Evolutionary conservation across 768 basidiomycete species (phyloP).

Genomic region (Boletus edulis): DNA sequence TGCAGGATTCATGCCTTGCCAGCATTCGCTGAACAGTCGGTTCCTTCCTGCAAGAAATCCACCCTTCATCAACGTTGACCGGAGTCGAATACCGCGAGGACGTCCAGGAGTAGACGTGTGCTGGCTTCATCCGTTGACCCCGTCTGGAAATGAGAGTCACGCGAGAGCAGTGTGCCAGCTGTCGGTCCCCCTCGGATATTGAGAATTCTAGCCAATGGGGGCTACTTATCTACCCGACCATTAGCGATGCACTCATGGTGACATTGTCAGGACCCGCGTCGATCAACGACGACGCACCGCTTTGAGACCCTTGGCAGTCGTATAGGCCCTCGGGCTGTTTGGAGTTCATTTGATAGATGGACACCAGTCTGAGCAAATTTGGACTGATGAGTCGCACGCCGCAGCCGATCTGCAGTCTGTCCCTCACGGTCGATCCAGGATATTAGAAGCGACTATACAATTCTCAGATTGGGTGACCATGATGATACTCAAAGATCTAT

Average conservation of each 20-base stretch:
- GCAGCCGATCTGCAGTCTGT: conserved; percentile 38
- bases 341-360: conserved; percentile 33
- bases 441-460: conserved; percentile 40
- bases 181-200: conserved; percentile 42
- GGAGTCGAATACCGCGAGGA: conserved; percentile 35
- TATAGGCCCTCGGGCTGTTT: conserved; percentile 31
- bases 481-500: conserved; percentile 45
- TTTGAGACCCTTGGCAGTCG: conserved; percentile 24
- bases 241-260: conserved; percentile 6
- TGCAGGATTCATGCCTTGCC: conserved; percentile 30
- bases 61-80: conserved; percentile 27
- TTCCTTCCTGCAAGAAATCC: conserved; percentile 35
- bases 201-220: conserved; percentile 38
- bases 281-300: conserved; percentile 21
- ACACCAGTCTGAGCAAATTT: conserved; percentile 36
- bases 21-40: conserved; percentile 39
- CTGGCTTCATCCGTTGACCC: conserved; percentile 29
- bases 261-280: conserved; percentile 33
- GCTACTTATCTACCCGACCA: conserved; percentile 40
- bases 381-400: conserved; percentile 9
- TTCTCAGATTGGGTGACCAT: conserved; percentile 45
- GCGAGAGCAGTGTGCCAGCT: conserved; percentile 27
- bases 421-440: conserved; percentile 38
- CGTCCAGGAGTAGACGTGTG: conserved; percentile 39
- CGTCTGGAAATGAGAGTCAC: conserved; percentile 26